Evolutionary conservation across 2,329 filamentous ascomycete species (phyloP), one percentile per base, ranked within the genome.

Genomic region (Scleromitrula shiraiana): DNA sequence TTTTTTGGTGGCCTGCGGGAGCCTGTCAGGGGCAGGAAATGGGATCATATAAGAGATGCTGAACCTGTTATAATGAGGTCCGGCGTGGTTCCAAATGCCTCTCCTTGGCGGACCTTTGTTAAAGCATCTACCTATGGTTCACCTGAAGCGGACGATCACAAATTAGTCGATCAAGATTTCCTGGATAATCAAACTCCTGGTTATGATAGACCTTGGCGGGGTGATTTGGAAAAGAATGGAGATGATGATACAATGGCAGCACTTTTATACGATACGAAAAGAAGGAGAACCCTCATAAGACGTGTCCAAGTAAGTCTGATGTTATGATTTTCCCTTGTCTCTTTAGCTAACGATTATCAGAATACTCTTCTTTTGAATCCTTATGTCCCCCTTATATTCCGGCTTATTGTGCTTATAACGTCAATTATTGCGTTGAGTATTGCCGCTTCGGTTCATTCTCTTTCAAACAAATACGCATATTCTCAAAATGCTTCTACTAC

Each of bases 301-400:
- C 57, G 57, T 7, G 38, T 53, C n/a, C 62, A 62, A 55, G 61
- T 61, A 57, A 33, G 55, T 50, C 30, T 22, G 10, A 19, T 35
- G 32, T 10, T 24, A 17, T 5, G 15, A 14, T 32, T 22, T 35
- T 7, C 4, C 32, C 19, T 22, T 39, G 9, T 17, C 15, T 20
- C 15, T 10, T 19, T 17, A 20, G 27, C 49, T 59, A 41, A 60
- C 29, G 20, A 10, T 23, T 14, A 14, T 12, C 38, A 64, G 61
- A 53, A 57, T 42, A 57, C 47, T 43, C 49, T 65, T 33, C 50
- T 65, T n/a, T 56, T 62, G 55, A 62, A 65, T 37, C 59, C 89
- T 10, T 82, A 96, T 55, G 85, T 95, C 1, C 93, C 93, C 2
- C 72, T 96, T 46, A 71, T 85, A 12, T 88, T 95, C 64, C 86